Percentiles rank a stretch among this genome's conserved stretches.
Evolutionary conservation across 192 early-diverging fungal species (phyloP).

Genomic region (Irineochytrium annulatum): DNA sequence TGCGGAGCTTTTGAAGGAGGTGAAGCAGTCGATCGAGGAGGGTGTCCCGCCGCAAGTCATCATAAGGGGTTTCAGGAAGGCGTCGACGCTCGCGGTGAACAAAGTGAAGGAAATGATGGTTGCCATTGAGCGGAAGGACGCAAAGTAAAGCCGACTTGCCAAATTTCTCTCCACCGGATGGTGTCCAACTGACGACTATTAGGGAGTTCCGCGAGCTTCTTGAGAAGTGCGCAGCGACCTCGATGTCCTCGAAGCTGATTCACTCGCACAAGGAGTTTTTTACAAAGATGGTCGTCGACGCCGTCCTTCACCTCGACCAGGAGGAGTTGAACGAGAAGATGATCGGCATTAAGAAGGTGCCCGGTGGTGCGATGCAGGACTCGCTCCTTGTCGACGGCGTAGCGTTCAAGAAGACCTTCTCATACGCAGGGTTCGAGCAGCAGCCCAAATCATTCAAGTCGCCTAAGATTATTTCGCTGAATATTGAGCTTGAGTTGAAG

Average conservation of each 20-base stretch:
- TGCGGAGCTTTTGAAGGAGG: conserved; percentile 93
- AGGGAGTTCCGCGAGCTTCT: conserved; percentile 86
- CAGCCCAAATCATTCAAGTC: conserved; percentile 92
- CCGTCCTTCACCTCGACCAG: conserved; percentile 92
- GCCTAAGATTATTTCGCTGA: conserved; percentile 88
- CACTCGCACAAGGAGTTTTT: conserved; percentile 97
- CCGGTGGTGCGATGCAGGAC: conserved; percentile 98
- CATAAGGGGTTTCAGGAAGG: conserved; percentile 90
- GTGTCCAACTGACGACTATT: neutral
- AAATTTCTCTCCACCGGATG: neutral
- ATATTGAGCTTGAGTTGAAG: conserved; percentile 98
- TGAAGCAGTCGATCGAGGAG: conserved; percentile 91
- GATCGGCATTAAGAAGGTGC: conserved; percentile 98
- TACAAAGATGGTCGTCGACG: conserved; percentile 97
- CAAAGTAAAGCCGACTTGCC: conserved; percentile 41
- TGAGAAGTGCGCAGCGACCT: conserved; percentile 94
- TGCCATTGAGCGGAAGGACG: conserved; percentile 74
- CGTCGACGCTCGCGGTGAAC: conserved; percentile 75
- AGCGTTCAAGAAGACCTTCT: conserved; percentile 99
- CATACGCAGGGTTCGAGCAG: conserved; percentile 99
- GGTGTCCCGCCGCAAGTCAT: conserved; percentile 86
- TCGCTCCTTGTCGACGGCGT: conserved; percentile 94
- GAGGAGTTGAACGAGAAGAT: conserved; percentile 91
- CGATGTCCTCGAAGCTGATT: conserved; percentile 98
- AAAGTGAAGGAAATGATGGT: conserved; percentile 92